Evolutionary conservation across 106 monocot genomes (phyloP).

Genomic region (Agapanthus africanus): DNA sequence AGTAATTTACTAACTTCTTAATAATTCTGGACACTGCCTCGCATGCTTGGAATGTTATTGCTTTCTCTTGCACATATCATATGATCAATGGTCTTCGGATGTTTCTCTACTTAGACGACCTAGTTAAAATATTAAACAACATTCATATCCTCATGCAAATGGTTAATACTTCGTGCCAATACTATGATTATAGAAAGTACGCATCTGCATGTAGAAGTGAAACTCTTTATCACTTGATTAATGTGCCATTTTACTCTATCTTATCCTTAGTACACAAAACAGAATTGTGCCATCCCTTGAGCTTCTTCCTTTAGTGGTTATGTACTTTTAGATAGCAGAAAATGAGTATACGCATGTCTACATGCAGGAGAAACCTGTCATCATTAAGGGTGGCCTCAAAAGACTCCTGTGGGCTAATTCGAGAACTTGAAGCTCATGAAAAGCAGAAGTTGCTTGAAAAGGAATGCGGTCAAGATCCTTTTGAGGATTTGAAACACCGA

Average conservation of each 20-base stretch:
- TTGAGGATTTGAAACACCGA: constrained; percentile 63
- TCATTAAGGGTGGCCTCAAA: constrained; percentile 29
- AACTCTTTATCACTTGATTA: background rate
- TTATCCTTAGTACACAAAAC: background rate
- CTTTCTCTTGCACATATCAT: background rate
- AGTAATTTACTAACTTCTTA: background rate
- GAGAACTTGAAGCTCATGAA: constrained; percentile 31
- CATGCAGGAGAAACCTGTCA: constrained; percentile 29
- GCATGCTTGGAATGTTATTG: background rate
- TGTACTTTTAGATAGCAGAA: background rate
- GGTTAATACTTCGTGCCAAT: background rate
- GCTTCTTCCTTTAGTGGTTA: background rate
- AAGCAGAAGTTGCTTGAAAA: constrained; percentile 18
- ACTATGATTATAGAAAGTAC: background rate
- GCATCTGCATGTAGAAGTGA: background rate
- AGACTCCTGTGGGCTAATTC: constrained; percentile 31
- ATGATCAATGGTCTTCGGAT: background rate
- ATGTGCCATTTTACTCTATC: background rate
- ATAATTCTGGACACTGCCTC: background rate
- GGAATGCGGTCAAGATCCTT: constrained; percentile 41
- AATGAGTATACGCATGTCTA: background rate
- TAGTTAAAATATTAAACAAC: background rate
- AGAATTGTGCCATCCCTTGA: background rate
- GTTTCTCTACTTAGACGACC: background rate
- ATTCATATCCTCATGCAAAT: background rate